A percentile compares a stretch with the other conserved stretches of the same genome.
Conservation (phyloP, 2,329 filamentous ascomycete genomes). For the Stagonosporopsis vannaccii region DNA sequence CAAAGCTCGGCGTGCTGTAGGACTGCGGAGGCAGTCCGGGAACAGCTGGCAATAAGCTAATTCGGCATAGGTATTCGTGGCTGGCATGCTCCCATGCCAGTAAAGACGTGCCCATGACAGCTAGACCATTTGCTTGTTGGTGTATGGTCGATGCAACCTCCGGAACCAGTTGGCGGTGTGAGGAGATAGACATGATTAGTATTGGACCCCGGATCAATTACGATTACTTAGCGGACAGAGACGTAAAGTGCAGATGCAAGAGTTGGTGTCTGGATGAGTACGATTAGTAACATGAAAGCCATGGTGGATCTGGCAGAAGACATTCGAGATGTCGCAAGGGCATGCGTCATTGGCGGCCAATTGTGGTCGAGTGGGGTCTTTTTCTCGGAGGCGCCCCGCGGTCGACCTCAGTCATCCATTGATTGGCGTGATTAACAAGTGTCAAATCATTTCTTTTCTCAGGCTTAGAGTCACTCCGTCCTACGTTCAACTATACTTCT, state of each 20-base stretch:
- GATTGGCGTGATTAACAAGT: constrained; percentile 16
- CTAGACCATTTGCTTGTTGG: background rate
- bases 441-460: constrained; percentile 15
- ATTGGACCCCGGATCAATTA: background rate
- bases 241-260: background rate
- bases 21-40: background rate
- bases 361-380: constrained; percentile 14
- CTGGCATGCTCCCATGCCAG: background rate
- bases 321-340: background rate
- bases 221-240: background rate
- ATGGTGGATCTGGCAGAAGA: background rate
- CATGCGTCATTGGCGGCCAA: constrained; percentile 17
- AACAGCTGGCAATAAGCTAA: background rate
- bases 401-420: constrained; percentile 6
- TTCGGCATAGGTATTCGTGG: background rate
- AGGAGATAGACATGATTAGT: background rate
- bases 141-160: no score
- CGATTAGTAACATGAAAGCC: constrained; percentile 1
- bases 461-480: constrained; percentile 18
- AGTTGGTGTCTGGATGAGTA: background rate
- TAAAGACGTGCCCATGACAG: background rate
- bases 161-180: background rate
- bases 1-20: background rate
- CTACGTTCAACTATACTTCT: background rate
- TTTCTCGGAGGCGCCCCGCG: constrained; percentile 11